Evolutionary conservation across 1,284 basidiomycete species (phyloP).

Genomic region (Trichosporon sp.): DNA sequence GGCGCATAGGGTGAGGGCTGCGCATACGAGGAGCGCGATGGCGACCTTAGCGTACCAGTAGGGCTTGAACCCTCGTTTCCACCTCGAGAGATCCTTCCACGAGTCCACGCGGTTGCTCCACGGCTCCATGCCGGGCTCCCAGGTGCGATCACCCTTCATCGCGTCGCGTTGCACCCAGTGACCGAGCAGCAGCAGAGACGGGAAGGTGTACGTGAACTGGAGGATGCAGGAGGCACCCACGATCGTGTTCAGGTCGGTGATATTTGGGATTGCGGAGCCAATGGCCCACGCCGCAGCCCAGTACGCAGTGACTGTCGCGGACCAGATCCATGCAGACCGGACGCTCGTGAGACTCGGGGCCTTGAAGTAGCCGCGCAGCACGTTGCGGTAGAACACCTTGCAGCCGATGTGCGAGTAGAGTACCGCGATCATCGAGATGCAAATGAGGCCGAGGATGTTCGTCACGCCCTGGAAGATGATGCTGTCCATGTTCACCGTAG

Average conservation of each 20-base stretch:
- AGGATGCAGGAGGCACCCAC: conserved; percentile 57
- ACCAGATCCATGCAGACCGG: conserved; percentile 61
- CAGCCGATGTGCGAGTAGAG: conserved; percentile 65
- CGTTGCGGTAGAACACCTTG: conserved; percentile 35
- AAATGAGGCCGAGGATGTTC: conserved; percentile 59
- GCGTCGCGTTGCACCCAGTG: conserved; percentile 36
- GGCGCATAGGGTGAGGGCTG: conserved; percentile 23
- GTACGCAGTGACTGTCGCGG: conserved; percentile 38
- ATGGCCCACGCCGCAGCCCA: conserved; percentile 62
- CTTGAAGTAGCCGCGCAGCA: conserved; percentile 62
- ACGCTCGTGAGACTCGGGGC: conserved; percentile 62
- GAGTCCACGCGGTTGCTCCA: conserved; percentile 30
- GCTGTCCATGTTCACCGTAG: conserved; percentile 65
- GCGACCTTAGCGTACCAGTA: conserved; percentile 32
- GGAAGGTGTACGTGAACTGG: conserved; percentile 34
- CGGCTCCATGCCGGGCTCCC: conserved; percentile 31
- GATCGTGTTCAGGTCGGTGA: conserved; percentile 63
- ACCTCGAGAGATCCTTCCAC: conserved; percentile 28
- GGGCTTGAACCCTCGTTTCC: conserved; percentile 31
- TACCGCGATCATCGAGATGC: conserved; percentile 63
- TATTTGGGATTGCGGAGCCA: conserved; percentile 65
- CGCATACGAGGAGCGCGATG: conserved; percentile 24
- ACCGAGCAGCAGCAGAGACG: conserved; percentile 28
- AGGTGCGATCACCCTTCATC: conserved; percentile 23
- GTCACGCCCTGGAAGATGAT: conserved; percentile 58